Percentiles rank a stretch among this genome's conserved stretches.
Evolutionary conservation across 2,329 filamentous ascomycete genomes (phyloP).

Genomic region (Exophiala oligosperma): DNA sequence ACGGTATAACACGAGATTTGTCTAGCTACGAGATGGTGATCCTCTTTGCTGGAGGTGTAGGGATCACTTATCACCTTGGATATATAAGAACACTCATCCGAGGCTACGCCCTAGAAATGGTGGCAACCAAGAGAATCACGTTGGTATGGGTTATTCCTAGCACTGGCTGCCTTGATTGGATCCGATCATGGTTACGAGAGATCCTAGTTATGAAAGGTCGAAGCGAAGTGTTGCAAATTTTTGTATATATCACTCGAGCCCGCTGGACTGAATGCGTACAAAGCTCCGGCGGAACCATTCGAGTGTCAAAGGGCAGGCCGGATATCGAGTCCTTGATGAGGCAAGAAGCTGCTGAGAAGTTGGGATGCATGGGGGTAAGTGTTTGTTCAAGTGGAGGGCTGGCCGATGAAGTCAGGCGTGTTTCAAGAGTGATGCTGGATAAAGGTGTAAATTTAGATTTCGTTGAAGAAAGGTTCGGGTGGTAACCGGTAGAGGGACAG

Average conservation of each 20-base stretch:
- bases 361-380: constrained; percentile 85
- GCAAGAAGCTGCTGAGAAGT: constrained; percentile 77
- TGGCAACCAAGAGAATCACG: constrained; percentile 77
- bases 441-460: constrained; percentile 65
- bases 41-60: constrained; percentile 87
- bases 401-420: constrained; percentile 72
- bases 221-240: constrained; percentile 78
- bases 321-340: constrained; percentile 75
- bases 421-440: constrained; percentile 64
- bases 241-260: constrained; percentile 87
- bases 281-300: constrained; percentile 74
- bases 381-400: constrained; percentile 75
- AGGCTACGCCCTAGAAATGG: constrained; percentile 67
- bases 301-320: constrained; percentile 88
- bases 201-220: constrained; percentile 79
- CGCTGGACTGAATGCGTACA: constrained; percentile 79
- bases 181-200: constrained; percentile 77
- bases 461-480: constrained; percentile 71
- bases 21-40: constrained; percentile 91
- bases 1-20: constrained; percentile 78
- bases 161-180: constrained; percentile 88
- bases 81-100: constrained; percentile 77
- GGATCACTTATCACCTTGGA: constrained; percentile 92
- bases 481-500: constrained; percentile 14
- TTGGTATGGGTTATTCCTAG: constrained; percentile 93